These are phyloP conservation scores for Trichoderma atrobrunneum DNA, from an alignment of 2,329 filamentous ascomycete species.

Conservation along the genomic window DNA sequence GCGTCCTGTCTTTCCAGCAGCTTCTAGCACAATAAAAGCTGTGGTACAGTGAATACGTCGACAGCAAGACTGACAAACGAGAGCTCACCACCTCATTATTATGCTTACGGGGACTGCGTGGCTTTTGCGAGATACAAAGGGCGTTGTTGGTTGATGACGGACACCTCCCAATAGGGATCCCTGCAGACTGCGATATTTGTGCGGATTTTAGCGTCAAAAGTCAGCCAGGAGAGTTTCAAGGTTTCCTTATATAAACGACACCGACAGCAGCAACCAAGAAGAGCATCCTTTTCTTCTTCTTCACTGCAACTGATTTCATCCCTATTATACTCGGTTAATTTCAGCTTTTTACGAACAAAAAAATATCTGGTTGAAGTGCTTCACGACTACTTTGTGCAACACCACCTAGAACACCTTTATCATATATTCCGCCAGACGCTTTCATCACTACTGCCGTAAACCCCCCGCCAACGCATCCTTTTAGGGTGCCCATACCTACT, in stretches of 20 bases:
- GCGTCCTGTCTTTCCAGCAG: background rate
- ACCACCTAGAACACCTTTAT: background rate
- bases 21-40: background rate
- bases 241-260: background rate
- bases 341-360: background rate
- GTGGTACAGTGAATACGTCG: background rate
- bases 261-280: background rate
- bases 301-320: background rate
- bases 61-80: background rate
- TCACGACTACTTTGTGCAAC: background rate
- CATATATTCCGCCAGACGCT: background rate
- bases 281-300: background rate
- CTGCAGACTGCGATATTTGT: conserved; percentile 32
- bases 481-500: background rate
- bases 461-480: background rate
- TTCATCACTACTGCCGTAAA: background rate
- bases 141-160: background rate
- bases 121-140: background rate
- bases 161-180: background rate
- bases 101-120: background rate
- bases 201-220: conserved; percentile 32
- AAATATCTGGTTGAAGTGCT: background rate
- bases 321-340: background rate
- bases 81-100: background rate
- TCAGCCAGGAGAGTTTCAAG: background rate